These are phyloP conservation scores for Primulina eburnea DNA, from an alignment of 257 asterid species.

Conservation along the genomic window DNA sequence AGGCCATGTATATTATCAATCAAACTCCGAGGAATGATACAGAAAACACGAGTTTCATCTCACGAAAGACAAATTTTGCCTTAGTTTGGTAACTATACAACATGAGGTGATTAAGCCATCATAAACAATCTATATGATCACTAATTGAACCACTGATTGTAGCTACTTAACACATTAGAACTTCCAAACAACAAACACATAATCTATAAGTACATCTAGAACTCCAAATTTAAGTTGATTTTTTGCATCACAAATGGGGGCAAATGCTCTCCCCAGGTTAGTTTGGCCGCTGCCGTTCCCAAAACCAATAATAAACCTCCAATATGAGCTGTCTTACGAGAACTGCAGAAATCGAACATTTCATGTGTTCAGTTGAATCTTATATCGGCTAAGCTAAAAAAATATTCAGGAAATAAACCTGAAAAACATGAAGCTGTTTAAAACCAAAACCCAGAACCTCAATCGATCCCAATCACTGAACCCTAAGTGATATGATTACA, in stretches of 20 bases:
- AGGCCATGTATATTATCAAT: background rate
- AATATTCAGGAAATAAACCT: background rate
- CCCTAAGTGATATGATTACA: slow-evolving; percentile 18
- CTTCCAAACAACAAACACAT: background rate
- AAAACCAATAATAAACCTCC: background rate
- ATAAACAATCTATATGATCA: background rate
- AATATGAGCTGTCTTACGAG: background rate
- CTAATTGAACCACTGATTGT: background rate
- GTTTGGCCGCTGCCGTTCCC: background rate
- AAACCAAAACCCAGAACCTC: slow-evolving; percentile 8
- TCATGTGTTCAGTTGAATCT: background rate
- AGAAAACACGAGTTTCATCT: background rate
- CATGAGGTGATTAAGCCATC: background rate
- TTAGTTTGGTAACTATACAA: background rate
- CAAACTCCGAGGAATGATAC: background rate
- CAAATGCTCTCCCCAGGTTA: background rate
- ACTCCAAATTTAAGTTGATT: background rate
- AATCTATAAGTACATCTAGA: background rate
- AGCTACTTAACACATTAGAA: background rate
- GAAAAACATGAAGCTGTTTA: background rate
- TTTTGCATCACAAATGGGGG: background rate
- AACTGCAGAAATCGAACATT: background rate
- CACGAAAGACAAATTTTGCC: background rate
- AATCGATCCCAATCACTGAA: background rate
- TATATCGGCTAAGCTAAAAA: background rate